Evolutionary conservation across 179 eudicot genomes (phyloP).

Genomic region (Vitellaria paradoxa): DNA sequence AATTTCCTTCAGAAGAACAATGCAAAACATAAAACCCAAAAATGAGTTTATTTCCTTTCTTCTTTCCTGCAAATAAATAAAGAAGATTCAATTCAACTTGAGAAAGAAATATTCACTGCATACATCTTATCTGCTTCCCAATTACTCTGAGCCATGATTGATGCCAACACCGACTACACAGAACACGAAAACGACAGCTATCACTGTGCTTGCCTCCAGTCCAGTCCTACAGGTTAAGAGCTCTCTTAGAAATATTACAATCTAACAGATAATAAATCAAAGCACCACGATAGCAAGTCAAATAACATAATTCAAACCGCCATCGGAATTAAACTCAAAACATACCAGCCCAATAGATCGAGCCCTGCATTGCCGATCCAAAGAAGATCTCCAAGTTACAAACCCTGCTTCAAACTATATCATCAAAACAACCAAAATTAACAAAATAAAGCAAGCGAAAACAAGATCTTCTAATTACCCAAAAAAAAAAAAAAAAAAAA

Average conservation of each 20-base stretch:
- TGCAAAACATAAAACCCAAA: too few species aligned
- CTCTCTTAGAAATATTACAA: not conserved
- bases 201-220: conserved; percentile 23
- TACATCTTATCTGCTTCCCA: conserved; percentile 99
- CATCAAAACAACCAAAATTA: not conserved
- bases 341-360: conserved; percentile 22
- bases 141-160: conserved; percentile 78
- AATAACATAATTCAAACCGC: not conserved
- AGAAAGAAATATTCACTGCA: conserved; percentile 12
- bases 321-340: not conserved
- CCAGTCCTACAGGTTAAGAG: conserved; percentile 18
- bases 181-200: not conserved
- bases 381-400: conserved; percentile 26
- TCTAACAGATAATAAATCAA: conserved; percentile 3
- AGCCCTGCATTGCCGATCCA: conserved; percentile 32
- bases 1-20: too few species aligned
- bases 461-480: too few species aligned
- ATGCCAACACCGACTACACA: conserved; percentile 21
- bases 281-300: not conserved
- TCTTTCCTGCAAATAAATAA: not conserved
- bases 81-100: not conserved
- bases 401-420: conserved; percentile 19
- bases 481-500: too few species aligned
- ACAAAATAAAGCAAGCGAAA: not conserved
- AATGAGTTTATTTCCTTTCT: not conserved